Evolutionary conservation across 2,329 filamentous ascomycete species (phyloP), one percentile per base, ranked within the genome.

Genomic region (Periglandula ipomoeae): DNA sequence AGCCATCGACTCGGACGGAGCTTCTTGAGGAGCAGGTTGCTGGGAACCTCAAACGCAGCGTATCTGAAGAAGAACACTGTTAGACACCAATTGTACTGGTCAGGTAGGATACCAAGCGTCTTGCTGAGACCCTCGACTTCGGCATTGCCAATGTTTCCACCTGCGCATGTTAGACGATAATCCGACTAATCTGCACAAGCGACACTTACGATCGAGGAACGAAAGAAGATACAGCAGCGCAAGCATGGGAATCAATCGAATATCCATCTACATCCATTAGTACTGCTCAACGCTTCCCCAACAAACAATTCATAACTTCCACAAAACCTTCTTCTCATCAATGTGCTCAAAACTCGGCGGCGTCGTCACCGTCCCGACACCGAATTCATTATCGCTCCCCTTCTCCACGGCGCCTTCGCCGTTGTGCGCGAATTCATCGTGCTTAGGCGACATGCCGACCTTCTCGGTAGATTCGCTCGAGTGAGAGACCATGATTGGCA

Each of bases 11-110:
- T 85, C 0, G 88, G 88, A 0, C 83, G 76, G 46, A 89, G 70
- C 13, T 75, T 78, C 64, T 91, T 93, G 48, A 93, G 76, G 7
- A 91, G 66, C 11, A 91, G 65, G 58, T 93, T 93, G 48, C 83
- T 88, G n/a, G 87, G 70, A 0, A 84, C 78, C 60, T 91, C 87
- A 53, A 88, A 88, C 19, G 84, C 71, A 2, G 84, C 74, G 60
- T 93, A 94, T 2, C 84, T 64, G 53, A 91, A 79, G 71, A 91
- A 93, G 71, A 94, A 93, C 52, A 89, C 78, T 4, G 73, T 74
- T 5, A 85, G 71, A 44, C 80, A 76, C 58, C 79, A 73, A 64
- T 89, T 90, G 66, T 89, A 93, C 60, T 89, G 75, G 49, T 79
- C 73, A 4, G 75, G 63, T 0, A 74, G 76, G 71, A 90, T 79